These are phyloP conservation scores for Cladophialophora carrionii DNA, from an alignment of 2,329 filamentous ascomycete genomes.

Conservation along the genomic window DNA sequence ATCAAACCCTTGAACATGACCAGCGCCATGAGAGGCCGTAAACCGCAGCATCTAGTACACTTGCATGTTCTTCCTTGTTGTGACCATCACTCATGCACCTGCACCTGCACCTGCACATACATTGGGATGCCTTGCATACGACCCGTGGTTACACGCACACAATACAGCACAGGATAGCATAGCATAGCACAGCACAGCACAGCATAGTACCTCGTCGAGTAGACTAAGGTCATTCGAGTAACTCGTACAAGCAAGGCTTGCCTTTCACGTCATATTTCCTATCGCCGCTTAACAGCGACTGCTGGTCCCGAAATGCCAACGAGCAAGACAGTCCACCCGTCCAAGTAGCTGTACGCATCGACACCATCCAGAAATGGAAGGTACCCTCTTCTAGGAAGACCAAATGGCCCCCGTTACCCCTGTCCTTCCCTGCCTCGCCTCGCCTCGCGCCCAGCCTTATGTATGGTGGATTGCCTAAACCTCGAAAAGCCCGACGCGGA, in stretches of 20 bases:
- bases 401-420: background rate
- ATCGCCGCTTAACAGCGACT: background rate
- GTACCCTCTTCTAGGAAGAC: background rate
- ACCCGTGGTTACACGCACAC: too few species aligned
- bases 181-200: too few species aligned
- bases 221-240: too few species aligned
- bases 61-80: too few species aligned
- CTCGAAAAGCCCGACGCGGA: background rate
- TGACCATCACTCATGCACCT: background rate
- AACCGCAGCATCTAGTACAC: too few species aligned
- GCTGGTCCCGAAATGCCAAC: background rate
- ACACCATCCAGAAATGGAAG: too few species aligned
- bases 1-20: background rate
- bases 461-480: background rate
- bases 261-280: too few species aligned
- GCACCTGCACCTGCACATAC: background rate
- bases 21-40: too few species aligned
- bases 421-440: background rate
- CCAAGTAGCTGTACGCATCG: too few species aligned
- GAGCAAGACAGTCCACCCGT: background rate
- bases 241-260: too few species aligned
- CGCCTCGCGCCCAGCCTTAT: background rate
- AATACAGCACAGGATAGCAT: background rate
- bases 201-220: too few species aligned
- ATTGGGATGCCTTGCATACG: too few species aligned